Conservation (phyloP, 208 protist genomes). For the Leishmania arabica region DNA sequence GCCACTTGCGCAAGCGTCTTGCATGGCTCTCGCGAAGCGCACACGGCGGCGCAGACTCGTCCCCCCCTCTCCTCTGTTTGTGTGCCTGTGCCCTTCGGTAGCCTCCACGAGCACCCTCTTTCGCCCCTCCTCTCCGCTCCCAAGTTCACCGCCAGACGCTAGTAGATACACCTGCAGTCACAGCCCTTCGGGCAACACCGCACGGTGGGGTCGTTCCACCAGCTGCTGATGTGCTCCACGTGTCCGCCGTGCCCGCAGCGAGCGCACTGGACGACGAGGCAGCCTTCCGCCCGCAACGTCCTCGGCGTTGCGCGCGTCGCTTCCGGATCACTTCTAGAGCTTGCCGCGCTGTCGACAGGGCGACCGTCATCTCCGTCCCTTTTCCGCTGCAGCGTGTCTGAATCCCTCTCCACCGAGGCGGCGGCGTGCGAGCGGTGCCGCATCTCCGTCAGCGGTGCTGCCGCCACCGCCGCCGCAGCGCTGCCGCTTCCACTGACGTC, state of each 20-base stretch:
- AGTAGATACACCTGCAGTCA: slow-evolving; percentile 73
- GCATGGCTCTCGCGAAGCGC: neutral
- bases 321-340: neutral
- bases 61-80: neutral
- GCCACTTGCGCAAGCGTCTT: neutral
- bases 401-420: neutral
- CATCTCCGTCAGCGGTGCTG: neutral
- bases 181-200: slow-evolving; percentile 74
- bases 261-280: slow-evolving; percentile 67
- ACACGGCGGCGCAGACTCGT: neutral
- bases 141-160: neutral
- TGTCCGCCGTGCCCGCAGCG: slow-evolving; percentile 83
- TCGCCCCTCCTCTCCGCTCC: neutral
- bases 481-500: slow-evolving; percentile 2
- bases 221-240: slow-evolving; percentile 68
- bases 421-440: neutral
- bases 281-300: slow-evolving; percentile 38
- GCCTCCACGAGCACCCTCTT: neutral
- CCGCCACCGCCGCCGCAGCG: neutral
- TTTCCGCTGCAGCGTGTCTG: slow-evolving; percentile 1
- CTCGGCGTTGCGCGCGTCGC: slow-evolving; percentile 1
- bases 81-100: neutral
- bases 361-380: neutral
- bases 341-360: neutral
- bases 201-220: slow-evolving; percentile 70